phyloP scores from a whole-genome alignment of 1,139 yeast genomes.

The Nakaseomyces glabratus region DNA sequence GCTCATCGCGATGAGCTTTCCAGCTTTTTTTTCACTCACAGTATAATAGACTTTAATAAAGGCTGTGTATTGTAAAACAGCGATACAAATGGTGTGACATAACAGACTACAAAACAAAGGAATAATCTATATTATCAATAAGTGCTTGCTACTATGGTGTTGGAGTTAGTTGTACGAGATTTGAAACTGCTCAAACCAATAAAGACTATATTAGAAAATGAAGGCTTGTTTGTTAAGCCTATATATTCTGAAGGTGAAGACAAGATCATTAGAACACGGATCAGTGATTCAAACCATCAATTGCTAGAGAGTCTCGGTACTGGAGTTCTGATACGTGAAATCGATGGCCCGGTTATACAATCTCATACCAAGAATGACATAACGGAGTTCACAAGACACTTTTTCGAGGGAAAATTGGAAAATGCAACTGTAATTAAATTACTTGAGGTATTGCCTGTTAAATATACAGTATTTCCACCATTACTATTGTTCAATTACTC shows the following conservation, averaged over 20 bases:
- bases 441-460: no score
- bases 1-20: no score
- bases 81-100: no score
- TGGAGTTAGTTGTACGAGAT: conserved; percentile 19
- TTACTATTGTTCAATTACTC: conserved; percentile 45
- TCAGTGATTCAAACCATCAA: neutral
- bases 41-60: no score
- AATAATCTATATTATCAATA: no score
- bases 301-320: neutral
- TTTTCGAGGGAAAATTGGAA: neutral
- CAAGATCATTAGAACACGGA: conserved; percentile 23
- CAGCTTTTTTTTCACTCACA: no score
- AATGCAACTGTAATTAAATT: conserved; percentile 13
- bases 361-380: neutral
- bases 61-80: no score
- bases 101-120: no score
- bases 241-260: conserved; percentile 14
- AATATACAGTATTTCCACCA: conserved; percentile 61
- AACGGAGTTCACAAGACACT: neutral
- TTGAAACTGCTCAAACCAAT: conserved; percentile 20
- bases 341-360: neutral
- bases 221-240: conserved; percentile 21
- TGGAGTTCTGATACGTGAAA: neutral
- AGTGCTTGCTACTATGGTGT: no score
- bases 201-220: conserved; percentile 26